Evolutionary conservation across 768 basidiomycete genomes (phyloP).

Genomic region (Lanmaoa pseudosensibilis): DNA sequence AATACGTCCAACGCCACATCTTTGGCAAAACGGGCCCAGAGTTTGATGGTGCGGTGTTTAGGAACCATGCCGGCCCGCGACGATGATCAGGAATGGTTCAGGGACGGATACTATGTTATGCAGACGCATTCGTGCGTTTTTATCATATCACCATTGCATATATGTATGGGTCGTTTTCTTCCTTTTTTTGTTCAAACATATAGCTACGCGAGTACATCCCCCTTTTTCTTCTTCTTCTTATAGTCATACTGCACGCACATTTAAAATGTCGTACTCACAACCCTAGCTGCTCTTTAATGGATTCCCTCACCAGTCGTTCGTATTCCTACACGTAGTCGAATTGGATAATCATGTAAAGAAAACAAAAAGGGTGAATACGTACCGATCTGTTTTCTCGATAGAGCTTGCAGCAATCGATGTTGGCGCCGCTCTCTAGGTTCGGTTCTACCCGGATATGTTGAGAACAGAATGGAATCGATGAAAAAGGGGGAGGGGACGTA

Average conservation of each 20-base stretch:
- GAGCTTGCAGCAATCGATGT: slow-evolving; percentile 96
- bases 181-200: neutral
- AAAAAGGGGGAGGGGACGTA: slow-evolving; percentile 33
- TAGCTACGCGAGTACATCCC: slow-evolving; percentile 8
- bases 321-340: slow-evolving; percentile 57
- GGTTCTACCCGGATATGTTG: slow-evolving; percentile 61
- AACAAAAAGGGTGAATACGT: slow-evolving; percentile 15
- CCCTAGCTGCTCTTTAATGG: slow-evolving; percentile 84
- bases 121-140: neutral
- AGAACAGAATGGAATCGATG: neutral
- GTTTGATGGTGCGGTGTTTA: slow-evolving; percentile 48
- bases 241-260: slow-evolving; percentile 16
- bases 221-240: slow-evolving; percentile 6
- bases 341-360: neutral
- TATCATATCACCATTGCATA: neutral
- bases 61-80: slow-evolving; percentile 26
- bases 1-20: slow-evolving; percentile 87
- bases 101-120: neutral
- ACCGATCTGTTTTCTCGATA: slow-evolving; percentile 83
- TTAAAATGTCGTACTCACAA: slow-evolving; percentile 43
- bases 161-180: neutral
- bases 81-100: neutral
- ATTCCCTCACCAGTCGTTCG: slow-evolving; percentile 79
- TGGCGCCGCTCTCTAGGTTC: slow-evolving; percentile 95
- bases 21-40: slow-evolving; percentile 53